phyloP scores from a whole-genome alignment of 148 eudicot genomes.

The Rhododendron simsii region DNA sequence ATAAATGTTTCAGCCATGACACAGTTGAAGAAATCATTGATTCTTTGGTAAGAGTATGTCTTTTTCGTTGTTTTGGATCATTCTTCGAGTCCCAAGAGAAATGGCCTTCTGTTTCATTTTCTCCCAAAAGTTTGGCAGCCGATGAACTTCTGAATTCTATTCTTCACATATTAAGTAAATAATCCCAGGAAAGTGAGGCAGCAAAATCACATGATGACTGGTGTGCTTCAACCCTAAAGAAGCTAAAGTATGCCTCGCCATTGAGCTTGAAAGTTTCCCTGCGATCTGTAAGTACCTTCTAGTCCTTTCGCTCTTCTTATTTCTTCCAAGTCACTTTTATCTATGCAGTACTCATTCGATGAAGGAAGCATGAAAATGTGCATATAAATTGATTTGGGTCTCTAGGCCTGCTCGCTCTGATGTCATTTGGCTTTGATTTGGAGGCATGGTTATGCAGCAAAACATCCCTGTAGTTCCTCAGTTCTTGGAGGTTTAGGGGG shows the following conservation, averaged over 20 bases:
- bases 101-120: not conserved
- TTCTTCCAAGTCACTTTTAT: not conserved
- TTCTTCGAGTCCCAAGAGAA: not conserved
- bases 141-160: not conserved
- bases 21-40: slow-evolving; percentile 85
- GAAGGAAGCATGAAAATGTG: not conserved
- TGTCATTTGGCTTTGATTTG: too few relatives aligned
- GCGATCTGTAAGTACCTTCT: slow-evolving; percentile 63
- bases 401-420: too few relatives aligned
- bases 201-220: slow-evolving; percentile 62
- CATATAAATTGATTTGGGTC: too few relatives aligned
- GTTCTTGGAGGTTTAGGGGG: too few relatives aligned
- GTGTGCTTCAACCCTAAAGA: slow-evolving; percentile 63
- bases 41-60: slow-evolving; percentile 50
- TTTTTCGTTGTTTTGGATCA: not conserved
- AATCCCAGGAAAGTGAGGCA: slow-evolving; percentile 64
- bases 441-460: too few relatives aligned
- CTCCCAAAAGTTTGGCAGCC: not conserved
- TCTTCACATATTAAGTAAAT: not conserved
- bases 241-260: slow-evolving; percentile 63
- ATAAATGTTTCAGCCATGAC: slow-evolving; percentile 75
- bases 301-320: not conserved
- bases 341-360: not conserved
- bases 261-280: slow-evolving; percentile 88
- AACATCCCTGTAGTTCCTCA: too few relatives aligned